Evolutionary conservation across 2,329 filamentous ascomycete species (phyloP).

Genomic region (Periconia sp.): DNA sequence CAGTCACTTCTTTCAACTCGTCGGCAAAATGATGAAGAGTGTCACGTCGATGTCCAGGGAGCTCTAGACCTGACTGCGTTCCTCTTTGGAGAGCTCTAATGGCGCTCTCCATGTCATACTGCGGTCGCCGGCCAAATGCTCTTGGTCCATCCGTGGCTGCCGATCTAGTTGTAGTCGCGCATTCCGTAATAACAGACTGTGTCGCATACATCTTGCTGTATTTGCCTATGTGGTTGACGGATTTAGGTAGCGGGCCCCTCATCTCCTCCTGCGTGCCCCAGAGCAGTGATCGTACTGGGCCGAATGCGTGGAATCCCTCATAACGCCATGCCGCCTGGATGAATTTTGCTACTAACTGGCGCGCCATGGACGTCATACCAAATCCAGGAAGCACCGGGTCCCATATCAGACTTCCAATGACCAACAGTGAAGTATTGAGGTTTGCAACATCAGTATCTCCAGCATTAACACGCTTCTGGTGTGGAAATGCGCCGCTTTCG

Average conservation of each 20-base stretch:
- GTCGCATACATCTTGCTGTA: constrained; percentile 63
- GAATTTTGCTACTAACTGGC: constrained; percentile 64
- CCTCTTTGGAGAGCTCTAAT: constrained; percentile 23
- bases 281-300: constrained; percentile 75
- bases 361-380: constrained; percentile 58
- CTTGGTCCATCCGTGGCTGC: constrained; percentile 14
- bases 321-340: constrained; percentile 60
- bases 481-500: constrained; percentile 52
- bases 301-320: constrained; percentile 71
- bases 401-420: constrained; percentile 43
- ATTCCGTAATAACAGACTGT: constrained; percentile 56
- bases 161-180: constrained; percentile 19
- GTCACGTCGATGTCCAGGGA: constrained; percentile 29
- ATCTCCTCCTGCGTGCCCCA: constrained; percentile 69
- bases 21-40: constrained; percentile 28
- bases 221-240: constrained; percentile 57
- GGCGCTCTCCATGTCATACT: constrained; percentile 32
- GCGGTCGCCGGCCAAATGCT: constrained; percentile 23
- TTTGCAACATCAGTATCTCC: constrained; percentile 47
- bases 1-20: constrained; percentile 20
- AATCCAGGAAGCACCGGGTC: constrained; percentile 48
- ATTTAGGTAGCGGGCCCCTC: constrained; percentile 60
- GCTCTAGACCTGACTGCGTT: constrained; percentile 20
- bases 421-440: constrained; percentile 72
- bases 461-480: constrained; percentile 53